Evolutionary conservation across 768 basidiomycete species (phyloP).

Genomic region (Kwoniella mangroviensis): DNA sequence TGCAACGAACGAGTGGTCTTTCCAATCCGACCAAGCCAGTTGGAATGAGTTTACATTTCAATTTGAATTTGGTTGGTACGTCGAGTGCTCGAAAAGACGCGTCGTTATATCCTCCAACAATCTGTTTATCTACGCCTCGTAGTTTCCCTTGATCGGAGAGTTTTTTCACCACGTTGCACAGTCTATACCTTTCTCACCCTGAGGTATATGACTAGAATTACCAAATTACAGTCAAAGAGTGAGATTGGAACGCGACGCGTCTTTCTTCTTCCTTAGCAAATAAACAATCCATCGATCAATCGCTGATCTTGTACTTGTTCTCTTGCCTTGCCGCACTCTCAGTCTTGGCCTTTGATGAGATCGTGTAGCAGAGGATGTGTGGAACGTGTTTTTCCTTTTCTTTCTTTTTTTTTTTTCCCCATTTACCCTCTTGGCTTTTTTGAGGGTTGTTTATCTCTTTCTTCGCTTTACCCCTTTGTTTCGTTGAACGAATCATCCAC

Average conservation of each 20-base stretch:
- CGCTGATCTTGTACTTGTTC: background rate
- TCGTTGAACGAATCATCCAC: background rate
- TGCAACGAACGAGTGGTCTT: background rate
- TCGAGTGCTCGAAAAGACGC: background rate
- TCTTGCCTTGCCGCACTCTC: background rate
- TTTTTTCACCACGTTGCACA: background rate
- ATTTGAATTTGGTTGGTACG: too few relatives aligned
- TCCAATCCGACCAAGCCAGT: background rate
- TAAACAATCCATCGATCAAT: too few relatives aligned
- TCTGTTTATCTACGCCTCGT: background rate
- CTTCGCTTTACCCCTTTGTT: background rate
- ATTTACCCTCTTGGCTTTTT: background rate
- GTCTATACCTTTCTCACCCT: background rate
- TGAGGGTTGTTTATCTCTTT: background rate
- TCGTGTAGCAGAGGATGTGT: background rate
- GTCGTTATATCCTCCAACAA: background rate
- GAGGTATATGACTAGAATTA: background rate
- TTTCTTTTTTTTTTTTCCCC: too few relatives aligned
- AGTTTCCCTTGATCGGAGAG: background rate
- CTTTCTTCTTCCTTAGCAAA: background rate
- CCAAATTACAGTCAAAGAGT: background rate
- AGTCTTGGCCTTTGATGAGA: background rate
- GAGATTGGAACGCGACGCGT: background rate
- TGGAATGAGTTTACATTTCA: background rate
- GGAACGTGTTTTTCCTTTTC: background rate